Percentiles rank a stretch among this genome's conserved stretches.
Evolutionary conservation across 2,329 filamentous ascomycete genomes (phyloP).

Genomic region (Mycosphaerella sp.): DNA sequence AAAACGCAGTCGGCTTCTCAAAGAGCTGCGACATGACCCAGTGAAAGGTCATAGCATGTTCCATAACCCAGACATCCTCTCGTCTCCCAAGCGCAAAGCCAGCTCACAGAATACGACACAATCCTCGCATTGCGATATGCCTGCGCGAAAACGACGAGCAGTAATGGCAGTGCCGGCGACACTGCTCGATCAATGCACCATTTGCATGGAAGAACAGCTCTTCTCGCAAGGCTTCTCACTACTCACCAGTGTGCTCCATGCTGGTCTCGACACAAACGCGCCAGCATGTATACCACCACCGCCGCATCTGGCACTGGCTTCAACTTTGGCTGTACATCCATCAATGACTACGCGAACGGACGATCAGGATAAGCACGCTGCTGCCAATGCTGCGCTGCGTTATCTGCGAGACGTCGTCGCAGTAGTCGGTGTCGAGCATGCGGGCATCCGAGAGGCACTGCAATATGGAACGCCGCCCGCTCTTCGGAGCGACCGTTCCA

Average conservation of each 20-base stretch:
- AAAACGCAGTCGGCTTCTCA: constrained; percentile 6
- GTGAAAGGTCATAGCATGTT: constrained; percentile 10
- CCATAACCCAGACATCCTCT: constrained; percentile 7
- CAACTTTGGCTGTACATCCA: constrained; percentile 77
- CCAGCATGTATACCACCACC: constrained; percentile 61
- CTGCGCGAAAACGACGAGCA: constrained; percentile 5
- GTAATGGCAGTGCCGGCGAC: constrained; percentile 3
- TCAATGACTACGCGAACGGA: constrained; percentile 66
- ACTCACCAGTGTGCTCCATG: constrained; percentile 56
- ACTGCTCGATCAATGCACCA: constrained; percentile 14
- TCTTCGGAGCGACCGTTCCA: constrained; percentile 12
- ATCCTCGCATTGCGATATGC: constrained; percentile 1
- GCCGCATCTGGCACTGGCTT: constrained; percentile 68
- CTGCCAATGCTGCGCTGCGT: constrained; percentile 59
- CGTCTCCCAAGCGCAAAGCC: background rate
- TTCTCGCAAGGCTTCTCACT: constrained; percentile 46
- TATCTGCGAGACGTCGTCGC: constrained; percentile 63
- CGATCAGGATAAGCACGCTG: constrained; percentile 53
- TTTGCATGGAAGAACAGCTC: constrained; percentile 63
- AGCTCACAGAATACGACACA: background rate
- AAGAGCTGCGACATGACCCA: constrained; percentile 11
- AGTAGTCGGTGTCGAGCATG: constrained; percentile 62
- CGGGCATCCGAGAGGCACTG: constrained; percentile 66
- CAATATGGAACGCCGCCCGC: constrained; percentile 45
- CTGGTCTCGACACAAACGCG: constrained; percentile 42